These are phyloP conservation scores for Microcera coccophila DNA, from an alignment of 2,329 filamentous ascomycete species.

Conservation along the genomic window DNA sequence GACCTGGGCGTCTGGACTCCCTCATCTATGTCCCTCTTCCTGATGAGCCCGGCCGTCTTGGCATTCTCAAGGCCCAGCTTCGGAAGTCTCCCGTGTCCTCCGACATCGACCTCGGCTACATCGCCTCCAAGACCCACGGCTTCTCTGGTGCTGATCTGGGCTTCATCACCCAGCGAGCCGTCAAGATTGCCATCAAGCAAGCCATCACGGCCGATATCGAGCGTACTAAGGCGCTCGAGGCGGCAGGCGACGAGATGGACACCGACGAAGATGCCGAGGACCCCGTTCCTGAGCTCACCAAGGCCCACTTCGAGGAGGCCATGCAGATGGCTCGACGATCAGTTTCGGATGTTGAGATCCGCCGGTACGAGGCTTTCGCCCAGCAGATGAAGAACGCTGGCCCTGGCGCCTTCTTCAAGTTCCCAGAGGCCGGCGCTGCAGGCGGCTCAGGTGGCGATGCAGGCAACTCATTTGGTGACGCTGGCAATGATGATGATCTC, in stretches of 20 bases:
- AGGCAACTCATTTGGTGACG: slow-evolving; percentile 70
- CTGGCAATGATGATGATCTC: slow-evolving; percentile 91
- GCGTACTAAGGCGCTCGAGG: slow-evolving; percentile 83
- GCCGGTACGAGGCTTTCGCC: slow-evolving; percentile 95
- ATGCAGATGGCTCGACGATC: slow-evolving; percentile 94
- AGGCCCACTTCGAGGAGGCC: slow-evolving; percentile 96
- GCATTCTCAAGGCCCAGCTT: slow-evolving; percentile 92
- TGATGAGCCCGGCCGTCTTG: slow-evolving; percentile 81
- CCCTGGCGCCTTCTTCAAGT: slow-evolving; percentile 96
- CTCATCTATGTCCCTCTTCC: slow-evolving; percentile 97
- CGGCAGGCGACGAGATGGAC: slow-evolving; percentile 73
- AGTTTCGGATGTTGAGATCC: slow-evolving; percentile 94
- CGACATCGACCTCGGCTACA: slow-evolving; percentile 86
- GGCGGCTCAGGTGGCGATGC: slow-evolving; percentile 58
- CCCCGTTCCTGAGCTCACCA: slow-evolving; percentile 91
- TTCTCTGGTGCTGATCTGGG: slow-evolving; percentile 99
- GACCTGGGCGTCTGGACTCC: slow-evolving; percentile 96
- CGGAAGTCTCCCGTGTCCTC: slow-evolving; percentile 91
- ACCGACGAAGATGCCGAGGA: slow-evolving; percentile 73
- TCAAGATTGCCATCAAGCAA: slow-evolving; percentile 99
- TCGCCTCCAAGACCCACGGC: slow-evolving; percentile 94
- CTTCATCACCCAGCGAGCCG: slow-evolving; percentile 96
- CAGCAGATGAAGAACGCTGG: slow-evolving; percentile 99
- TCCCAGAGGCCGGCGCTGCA: slow-evolving; percentile 69
- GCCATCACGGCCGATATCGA: slow-evolving; percentile 86